A percentile compares a stretch with the other conserved stretches of the same genome.
phyloP scores from a whole-genome alignment of 305 asterid species.

The Coffea humblotiana region DNA sequence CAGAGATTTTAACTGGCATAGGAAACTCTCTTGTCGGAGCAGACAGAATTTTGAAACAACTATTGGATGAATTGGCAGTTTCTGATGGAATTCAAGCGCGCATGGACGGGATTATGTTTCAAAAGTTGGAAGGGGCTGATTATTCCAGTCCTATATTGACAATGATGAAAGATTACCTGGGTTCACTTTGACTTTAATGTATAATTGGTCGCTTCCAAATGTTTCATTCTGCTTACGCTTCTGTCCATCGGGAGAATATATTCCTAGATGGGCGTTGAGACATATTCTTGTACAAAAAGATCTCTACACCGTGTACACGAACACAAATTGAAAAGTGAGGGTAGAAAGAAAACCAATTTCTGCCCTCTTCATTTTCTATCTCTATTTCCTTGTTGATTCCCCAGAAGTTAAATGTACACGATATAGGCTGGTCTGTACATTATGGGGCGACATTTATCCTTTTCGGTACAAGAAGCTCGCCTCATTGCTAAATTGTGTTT shows the following conservation, averaged over 20 bases:
- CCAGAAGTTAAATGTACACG: too few relatives aligned
- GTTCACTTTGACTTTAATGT: conserved; percentile 39
- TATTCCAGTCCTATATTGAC: conserved; percentile 41
- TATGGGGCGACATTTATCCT: neutral
- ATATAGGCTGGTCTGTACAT: too few relatives aligned
- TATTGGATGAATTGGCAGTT: conserved; percentile 54
- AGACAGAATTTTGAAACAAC: conserved; percentile 53
- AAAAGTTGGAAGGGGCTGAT: conserved; percentile 60
- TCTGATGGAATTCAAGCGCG: conserved; percentile 82
- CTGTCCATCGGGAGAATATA: neutral
- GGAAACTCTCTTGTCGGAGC: conserved; percentile 65
- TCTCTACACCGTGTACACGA: neutral
- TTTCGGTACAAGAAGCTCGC: neutral
- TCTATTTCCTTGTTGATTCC: neutral
- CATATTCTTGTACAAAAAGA: neutral
- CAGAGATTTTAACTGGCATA: conserved; percentile 43
- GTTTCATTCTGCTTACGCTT: neutral
- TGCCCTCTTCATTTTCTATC: neutral
- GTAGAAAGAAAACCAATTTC: neutral
- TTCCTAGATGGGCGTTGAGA: neutral
- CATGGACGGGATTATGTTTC: conserved; percentile 77
- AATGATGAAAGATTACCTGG: conserved; percentile 53
- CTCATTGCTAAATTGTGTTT: neutral
- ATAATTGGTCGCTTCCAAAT: neutral
- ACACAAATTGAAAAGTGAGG: neutral